These are phyloP conservation scores for Cytauxzoon felis DNA, from an alignment of 169 alveolate genomes.

Conservation along the genomic window DNA sequence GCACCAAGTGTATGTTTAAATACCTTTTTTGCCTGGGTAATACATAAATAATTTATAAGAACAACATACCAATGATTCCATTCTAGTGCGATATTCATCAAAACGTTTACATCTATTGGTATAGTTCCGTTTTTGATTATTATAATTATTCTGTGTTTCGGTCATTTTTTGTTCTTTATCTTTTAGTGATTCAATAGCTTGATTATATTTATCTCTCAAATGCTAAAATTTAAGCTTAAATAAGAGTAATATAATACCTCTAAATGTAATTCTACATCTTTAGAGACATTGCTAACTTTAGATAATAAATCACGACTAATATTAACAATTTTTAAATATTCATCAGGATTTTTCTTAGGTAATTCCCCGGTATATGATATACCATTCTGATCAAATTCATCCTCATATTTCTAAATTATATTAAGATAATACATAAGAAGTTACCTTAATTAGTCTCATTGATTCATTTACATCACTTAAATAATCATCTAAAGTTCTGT, in stretches of 20 bases:
- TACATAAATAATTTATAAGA: neutral
- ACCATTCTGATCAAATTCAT: slow-evolving; percentile 38
- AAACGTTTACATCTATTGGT: slow-evolving; percentile 31
- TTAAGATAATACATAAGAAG: neutral
- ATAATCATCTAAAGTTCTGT: slow-evolving; percentile 20
- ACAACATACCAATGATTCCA: slow-evolving; percentile 10
- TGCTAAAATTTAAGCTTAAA: neutral
- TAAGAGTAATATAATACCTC: neutral
- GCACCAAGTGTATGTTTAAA: slow-evolving; percentile 50
- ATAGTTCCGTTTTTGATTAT: slow-evolving; percentile 39
- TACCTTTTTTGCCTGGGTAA: slow-evolving; percentile 31
- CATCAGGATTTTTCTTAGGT: slow-evolving; percentile 50
- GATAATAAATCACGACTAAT: slow-evolving; percentile 37
- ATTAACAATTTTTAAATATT: slow-evolving; percentile 26
- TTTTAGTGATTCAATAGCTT: slow-evolving; percentile 14
- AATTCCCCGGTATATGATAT: slow-evolving; percentile 30
- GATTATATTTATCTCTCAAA: slow-evolving; percentile 14
- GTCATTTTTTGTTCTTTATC: slow-evolving; percentile 33
- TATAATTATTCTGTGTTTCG: slow-evolving; percentile 50
- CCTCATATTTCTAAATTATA: slow-evolving; percentile 16
- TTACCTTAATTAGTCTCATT: neutral
- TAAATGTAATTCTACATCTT: slow-evolving; percentile 32
- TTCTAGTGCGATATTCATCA: slow-evolving; percentile 36
- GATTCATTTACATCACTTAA: slow-evolving; percentile 28
- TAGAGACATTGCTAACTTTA: slow-evolving; percentile 32